A percentile compares a stretch with the other conserved stretches of the same genome.
Conservation (phyloP, 2,329 filamentous ascomycete species). For the Claviceps sp. region DNA sequence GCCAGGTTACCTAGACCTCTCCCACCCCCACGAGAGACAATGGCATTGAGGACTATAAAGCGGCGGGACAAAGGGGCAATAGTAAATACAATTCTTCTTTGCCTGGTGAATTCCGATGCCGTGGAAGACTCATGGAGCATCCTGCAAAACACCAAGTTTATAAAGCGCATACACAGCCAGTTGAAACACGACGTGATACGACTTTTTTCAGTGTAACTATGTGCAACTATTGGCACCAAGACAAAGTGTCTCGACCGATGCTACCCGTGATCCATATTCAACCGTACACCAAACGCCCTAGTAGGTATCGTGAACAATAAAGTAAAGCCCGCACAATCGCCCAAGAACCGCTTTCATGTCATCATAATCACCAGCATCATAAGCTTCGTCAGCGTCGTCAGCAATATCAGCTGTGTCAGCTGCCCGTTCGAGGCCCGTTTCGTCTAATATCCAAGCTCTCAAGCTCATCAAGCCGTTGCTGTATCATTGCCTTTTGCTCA, state of each 20-base stretch:
- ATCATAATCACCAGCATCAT: neutral
- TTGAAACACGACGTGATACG: too few relatives aligned
- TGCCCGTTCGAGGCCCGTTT: neutral
- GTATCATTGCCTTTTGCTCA: constrained; percentile 22
- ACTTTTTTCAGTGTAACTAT: too few relatives aligned
- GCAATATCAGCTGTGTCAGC: neutral
- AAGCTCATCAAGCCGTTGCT: constrained; percentile 22
- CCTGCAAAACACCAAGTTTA: too few relatives aligned
- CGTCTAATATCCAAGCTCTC: constrained; percentile 8
- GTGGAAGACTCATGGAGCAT: too few relatives aligned
- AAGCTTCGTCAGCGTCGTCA: neutral
- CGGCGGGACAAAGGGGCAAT: too few relatives aligned
- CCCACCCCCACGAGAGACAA: constrained; percentile 5
- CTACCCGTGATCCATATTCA: neutral
- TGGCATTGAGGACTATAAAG: neutral
- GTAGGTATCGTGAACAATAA: constrained; percentile 3
- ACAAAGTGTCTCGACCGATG: neutral
- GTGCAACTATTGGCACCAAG: neutral
- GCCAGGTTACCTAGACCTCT: constrained; percentile 4
- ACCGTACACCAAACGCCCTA: constrained; percentile 2
- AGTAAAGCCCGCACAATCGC: neutral
- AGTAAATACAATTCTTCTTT: too few relatives aligned
- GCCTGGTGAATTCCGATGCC: too few relatives aligned
- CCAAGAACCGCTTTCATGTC: neutral
- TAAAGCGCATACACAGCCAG: too few relatives aligned